phyloP scores from a whole-genome alignment of 148 eudicot species.

The Tetragonia tetragonoides region DNA sequence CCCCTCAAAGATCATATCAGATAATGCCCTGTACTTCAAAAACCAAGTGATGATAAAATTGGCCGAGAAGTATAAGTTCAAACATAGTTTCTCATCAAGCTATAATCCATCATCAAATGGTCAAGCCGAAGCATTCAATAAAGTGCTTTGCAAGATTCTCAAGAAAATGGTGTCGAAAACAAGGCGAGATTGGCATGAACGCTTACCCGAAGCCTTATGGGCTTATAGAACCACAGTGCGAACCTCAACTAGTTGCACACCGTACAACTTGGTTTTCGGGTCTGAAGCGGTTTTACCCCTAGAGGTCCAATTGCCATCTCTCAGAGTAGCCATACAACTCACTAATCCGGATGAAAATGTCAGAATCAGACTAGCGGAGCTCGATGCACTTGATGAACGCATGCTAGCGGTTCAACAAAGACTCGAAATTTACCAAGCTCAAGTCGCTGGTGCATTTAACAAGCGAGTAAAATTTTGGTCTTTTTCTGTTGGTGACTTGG shows the following conservation, averaged over 20 bases:
- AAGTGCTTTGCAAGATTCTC: neutral
- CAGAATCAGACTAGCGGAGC: neutral
- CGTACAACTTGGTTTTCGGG: neutral
- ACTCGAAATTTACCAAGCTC: neutral
- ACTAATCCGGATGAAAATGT: neutral
- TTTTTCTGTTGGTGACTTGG: neutral
- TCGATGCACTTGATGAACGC: conserved; percentile 1
- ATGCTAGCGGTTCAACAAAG: neutral
- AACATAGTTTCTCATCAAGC: neutral
- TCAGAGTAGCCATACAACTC: neutral
- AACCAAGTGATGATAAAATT: neutral
- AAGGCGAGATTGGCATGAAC: conserved; percentile 8
- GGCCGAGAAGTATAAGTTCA: conserved; percentile 1
- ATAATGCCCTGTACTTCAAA: conserved; percentile 6
- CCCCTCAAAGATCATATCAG: conserved; percentile 6
- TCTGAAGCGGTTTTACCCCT: neutral
- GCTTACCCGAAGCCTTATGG: conserved; percentile 6
- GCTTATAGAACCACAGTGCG: conserved; percentile 2
- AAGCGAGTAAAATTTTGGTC: neutral
- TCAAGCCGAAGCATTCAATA: conserved; percentile 3
- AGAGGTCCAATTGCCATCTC: neutral
- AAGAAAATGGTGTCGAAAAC: neutral
- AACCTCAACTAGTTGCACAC: neutral
- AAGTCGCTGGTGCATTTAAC: neutral
- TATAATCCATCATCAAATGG: conserved; percentile 7